Conservation (phyloP, 306 rosid species). For the Rosa lucieae region DNA sequence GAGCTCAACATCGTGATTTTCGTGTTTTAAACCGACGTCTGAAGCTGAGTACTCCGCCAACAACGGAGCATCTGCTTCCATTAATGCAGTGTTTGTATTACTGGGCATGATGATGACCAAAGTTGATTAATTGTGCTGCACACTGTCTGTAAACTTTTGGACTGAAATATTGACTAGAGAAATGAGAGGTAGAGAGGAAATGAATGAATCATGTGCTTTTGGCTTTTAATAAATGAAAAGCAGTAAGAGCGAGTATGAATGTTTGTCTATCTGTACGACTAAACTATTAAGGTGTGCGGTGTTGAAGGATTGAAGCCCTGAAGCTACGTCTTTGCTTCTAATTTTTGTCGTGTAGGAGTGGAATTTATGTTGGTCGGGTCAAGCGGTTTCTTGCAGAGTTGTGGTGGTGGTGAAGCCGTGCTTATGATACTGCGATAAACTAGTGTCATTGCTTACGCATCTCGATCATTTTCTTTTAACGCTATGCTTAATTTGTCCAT, state of each 20-base stretch:
- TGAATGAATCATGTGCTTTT: background rate
- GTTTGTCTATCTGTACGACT: background rate
- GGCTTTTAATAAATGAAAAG: background rate
- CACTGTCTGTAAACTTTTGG: background rate
- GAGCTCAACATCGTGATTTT: slow-evolving; percentile 9
- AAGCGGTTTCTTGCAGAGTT: background rate
- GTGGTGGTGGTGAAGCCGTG: background rate
- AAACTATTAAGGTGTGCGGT: background rate
- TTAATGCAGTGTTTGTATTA: background rate
- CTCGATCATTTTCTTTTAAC: background rate
- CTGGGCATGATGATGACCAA: background rate
- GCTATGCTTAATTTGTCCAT: background rate
- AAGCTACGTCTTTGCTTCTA: background rate
- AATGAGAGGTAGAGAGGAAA: background rate
- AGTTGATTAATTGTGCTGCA: background rate
- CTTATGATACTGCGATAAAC: background rate
- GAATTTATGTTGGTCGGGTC: background rate
- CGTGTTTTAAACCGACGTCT: slow-evolving; percentile 1
- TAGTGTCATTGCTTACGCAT: slow-evolving; percentile 7
- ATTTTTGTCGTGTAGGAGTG: background rate
- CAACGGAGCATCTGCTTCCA: slow-evolving; percentile 43
- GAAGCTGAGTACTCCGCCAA: slow-evolving; percentile 13
- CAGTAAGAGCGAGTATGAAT: background rate
- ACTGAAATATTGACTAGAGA: background rate
- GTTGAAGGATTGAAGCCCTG: background rate